Evolutionary conservation across 169 alveolate species (phyloP).

Genomic region (Eimeria maxima): DNA sequence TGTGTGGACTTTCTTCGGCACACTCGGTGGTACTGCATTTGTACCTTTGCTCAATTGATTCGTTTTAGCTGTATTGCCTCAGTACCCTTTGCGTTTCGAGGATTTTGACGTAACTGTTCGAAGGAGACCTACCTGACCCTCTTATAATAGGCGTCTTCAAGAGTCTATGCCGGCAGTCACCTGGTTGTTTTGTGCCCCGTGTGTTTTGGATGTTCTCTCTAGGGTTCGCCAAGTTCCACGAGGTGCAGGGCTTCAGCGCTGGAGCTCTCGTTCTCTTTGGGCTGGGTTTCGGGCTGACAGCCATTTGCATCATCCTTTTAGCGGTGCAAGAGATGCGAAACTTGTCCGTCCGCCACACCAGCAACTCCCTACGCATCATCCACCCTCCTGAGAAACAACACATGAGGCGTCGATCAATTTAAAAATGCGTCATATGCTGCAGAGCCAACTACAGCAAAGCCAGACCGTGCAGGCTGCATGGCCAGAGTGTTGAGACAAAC

Average conservation of each 20-base stretch:
- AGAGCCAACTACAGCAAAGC: too few species aligned
- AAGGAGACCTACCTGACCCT: too few species aligned
- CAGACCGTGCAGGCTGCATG: too few species aligned
- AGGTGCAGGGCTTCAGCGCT: conserved; percentile 89
- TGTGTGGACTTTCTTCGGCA: conserved; percentile 92
- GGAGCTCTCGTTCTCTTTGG: conserved; percentile 86
- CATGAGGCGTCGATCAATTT: too few species aligned
- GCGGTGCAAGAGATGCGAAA: conserved; percentile 89
- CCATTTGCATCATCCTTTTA: conserved; percentile 86
- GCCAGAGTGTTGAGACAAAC: too few species aligned
- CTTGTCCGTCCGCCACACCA: conserved; percentile 71
- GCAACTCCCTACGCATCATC: background rate
- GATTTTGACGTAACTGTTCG: too few species aligned
- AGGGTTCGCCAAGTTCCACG: conserved; percentile 90
- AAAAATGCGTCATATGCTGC: too few species aligned
- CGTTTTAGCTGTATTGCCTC: background rate
- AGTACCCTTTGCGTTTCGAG: too few species aligned
- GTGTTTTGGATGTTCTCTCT: background rate
- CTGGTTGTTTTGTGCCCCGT: background rate
- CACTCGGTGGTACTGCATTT: conserved; percentile 88
- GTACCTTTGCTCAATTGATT: background rate
- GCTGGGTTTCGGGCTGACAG: conserved; percentile 87
- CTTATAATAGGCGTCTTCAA: too few species aligned
- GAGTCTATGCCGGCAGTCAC: background rate
- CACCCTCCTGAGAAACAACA: background rate